Percentiles rank a stretch among this genome's conserved stretches.
phyloP scores from a whole-genome alignment of 352 stramenopile genomes.

The Blastocystis sp. region DNA sequence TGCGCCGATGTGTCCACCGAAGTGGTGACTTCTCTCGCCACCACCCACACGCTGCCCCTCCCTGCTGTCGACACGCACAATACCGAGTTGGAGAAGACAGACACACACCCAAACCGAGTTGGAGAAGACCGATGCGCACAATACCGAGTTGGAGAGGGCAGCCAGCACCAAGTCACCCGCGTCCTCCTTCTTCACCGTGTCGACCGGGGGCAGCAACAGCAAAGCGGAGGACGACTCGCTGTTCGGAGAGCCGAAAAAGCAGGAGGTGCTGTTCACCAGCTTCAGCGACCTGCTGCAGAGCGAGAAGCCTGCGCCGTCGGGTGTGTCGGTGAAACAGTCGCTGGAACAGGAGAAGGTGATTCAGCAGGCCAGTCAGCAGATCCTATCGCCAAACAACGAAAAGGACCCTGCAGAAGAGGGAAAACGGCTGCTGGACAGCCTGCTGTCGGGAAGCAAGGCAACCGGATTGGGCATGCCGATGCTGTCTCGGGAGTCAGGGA shows the following conservation, averaged over 20 bases:
- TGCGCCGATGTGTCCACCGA: background rate
- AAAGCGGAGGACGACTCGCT: background rate
- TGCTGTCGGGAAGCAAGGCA: background rate
- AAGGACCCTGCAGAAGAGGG: background rate
- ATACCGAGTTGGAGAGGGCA: background rate
- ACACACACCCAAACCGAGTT: no score
- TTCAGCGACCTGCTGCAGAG: constrained; percentile 49
- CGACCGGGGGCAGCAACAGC: background rate
- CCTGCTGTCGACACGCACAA: no score
- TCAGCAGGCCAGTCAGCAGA: constrained; percentile 17
- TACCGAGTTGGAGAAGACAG: no score
- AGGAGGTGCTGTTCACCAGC: constrained; percentile 42
- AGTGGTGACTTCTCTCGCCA: background rate
- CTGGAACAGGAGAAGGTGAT: constrained; percentile 30
- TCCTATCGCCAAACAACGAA: constrained; percentile 15
- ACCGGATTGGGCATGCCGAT: background rate
- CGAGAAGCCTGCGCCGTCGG: background rate
- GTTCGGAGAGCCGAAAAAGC: constrained; percentile 15
- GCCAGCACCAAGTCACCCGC: background rate
- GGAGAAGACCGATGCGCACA: no score
- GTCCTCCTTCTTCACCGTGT: background rate
- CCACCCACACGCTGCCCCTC: background rate
- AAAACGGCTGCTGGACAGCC: constrained; percentile 8
- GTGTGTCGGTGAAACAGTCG: background rate
- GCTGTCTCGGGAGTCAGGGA: background rate